Conservation (phyloP, 1,284 basidiomycete species). For the Entoloma clypeatum region DNA sequence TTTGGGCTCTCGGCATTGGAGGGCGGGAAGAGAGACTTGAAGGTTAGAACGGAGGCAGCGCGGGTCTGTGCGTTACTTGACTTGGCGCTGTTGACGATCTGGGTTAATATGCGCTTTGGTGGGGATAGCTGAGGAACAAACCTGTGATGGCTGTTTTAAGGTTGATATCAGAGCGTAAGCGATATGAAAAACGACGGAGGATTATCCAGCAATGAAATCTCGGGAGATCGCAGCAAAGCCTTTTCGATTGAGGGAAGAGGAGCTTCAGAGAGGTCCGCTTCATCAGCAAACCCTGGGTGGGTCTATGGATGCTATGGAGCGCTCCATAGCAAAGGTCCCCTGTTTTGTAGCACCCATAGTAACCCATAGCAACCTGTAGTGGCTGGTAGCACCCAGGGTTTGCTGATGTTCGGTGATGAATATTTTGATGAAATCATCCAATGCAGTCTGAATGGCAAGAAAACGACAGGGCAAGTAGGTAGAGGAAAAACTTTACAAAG, state of each 20-base stretch:
- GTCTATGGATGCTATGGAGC: no score
- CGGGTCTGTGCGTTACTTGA: slow-evolving; percentile 72
- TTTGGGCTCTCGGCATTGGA: no score
- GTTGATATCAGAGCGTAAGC: slow-evolving; percentile 4
- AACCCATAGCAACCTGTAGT: no score
- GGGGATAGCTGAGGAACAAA: slow-evolving; percentile 56
- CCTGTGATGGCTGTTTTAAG: slow-evolving; percentile 44
- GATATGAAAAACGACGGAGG: slow-evolving; percentile 6
- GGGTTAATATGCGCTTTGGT: slow-evolving; percentile 60
- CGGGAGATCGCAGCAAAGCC: slow-evolving; percentile 69
- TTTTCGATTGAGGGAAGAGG: slow-evolving; percentile 72
- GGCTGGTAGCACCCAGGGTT: no score
- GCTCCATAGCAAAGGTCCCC: no score
- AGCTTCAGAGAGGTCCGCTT: slow-evolving; percentile 45
- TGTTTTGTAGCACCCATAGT: no score
- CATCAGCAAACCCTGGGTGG: no score
- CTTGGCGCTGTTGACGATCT: slow-evolving; percentile 70
- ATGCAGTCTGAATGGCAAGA: slow-evolving; percentile 36
- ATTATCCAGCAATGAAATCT: slow-evolving; percentile 60
- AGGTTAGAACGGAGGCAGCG: slow-evolving; percentile 54
- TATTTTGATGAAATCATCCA: slow-evolving; percentile 59
- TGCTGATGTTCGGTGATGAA: slow-evolving; percentile 47
- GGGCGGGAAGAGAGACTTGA: slow-evolving; percentile 52
- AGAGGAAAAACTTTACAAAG: slow-evolving; percentile 33
- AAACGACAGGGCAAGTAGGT: not conserved